Conservation (phyloP, 441 rosid genomes). For the Eutrema salsugineum region DNA sequence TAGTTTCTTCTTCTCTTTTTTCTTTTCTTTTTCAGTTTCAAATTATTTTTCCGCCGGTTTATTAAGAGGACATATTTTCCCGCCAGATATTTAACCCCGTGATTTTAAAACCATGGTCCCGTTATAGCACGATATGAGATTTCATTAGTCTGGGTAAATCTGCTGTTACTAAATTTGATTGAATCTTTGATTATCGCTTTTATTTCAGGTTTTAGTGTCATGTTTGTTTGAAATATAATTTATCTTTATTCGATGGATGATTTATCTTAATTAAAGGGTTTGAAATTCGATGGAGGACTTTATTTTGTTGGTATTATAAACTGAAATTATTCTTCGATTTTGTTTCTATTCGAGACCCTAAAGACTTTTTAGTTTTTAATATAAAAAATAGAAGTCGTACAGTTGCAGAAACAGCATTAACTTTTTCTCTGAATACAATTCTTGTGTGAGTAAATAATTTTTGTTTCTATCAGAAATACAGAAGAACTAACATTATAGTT, state of each 20-base stretch:
- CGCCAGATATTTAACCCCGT: conserved; percentile 3
- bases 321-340: background rate
- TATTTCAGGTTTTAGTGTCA: background rate
- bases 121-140: background rate
- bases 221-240: background rate
- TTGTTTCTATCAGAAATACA: conserved; percentile 1
- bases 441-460: background rate
- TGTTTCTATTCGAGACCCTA: background rate
- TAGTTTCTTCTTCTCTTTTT: background rate
- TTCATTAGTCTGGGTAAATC: background rate
- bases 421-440: background rate
- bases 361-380: background rate
- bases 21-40: background rate
- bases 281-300: background rate
- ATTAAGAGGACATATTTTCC: background rate
- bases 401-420: conserved; percentile 9
- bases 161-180: background rate
- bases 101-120: background rate
- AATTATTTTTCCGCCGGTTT: background rate
- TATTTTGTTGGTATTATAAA: background rate
- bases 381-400: background rate
- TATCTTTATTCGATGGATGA: background rate
- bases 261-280: background rate
- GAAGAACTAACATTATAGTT: conserved; percentile 10
- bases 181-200: background rate